Conservation (phyloP, 2,329 filamentous ascomycete genomes). For the Colletotrichum falcatum region DNA sequence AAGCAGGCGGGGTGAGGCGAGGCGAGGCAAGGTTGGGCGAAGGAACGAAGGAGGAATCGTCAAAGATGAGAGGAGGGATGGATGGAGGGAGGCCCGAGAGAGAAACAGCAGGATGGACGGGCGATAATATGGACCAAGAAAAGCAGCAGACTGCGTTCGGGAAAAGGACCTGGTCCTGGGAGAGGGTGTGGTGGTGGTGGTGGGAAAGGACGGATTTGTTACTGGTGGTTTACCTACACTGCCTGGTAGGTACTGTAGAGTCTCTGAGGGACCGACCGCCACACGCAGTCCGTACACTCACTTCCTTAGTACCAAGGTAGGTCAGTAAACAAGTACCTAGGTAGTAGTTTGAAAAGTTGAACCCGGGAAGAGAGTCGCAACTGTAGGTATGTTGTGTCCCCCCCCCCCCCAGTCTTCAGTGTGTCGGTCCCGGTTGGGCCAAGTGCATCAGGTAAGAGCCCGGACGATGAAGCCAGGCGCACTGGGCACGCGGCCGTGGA, state of each 20-base stretch:
- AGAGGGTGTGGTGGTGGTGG: background rate
- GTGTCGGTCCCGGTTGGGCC: conserved; percentile 29
- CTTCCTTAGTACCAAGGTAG: too few relatives aligned
- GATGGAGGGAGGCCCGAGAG: conserved; percentile 37
- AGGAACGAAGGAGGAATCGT: conserved; percentile 30
- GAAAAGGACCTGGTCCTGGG: conserved; percentile 1
- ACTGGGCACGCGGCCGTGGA: conserved; percentile 17
- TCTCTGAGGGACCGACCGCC: conserved; percentile 3
- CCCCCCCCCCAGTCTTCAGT: conserved; percentile 18
- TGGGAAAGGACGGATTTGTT: conserved; percentile 14
- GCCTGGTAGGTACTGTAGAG: too few relatives aligned
- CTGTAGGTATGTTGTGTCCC: conserved; percentile 9
- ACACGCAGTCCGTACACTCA: background rate
- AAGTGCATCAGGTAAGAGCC: conserved; percentile 30
- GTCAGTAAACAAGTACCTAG: too few relatives aligned
- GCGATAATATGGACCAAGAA: conserved; percentile 29
- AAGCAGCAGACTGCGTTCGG: conserved; percentile 4
- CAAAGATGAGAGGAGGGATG: conserved; percentile 23
- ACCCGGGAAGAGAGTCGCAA: conserved; percentile 10
- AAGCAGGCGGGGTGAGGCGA: background rate
- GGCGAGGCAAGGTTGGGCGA: conserved; percentile 30
- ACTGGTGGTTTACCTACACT: too few relatives aligned
- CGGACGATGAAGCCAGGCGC: conserved; percentile 19
- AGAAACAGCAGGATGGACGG: conserved; percentile 15
- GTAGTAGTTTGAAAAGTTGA: too few relatives aligned